Conservation (phyloP, 2,329 filamentous ascomycete species). For the Emydomyces testavorans region DNA sequence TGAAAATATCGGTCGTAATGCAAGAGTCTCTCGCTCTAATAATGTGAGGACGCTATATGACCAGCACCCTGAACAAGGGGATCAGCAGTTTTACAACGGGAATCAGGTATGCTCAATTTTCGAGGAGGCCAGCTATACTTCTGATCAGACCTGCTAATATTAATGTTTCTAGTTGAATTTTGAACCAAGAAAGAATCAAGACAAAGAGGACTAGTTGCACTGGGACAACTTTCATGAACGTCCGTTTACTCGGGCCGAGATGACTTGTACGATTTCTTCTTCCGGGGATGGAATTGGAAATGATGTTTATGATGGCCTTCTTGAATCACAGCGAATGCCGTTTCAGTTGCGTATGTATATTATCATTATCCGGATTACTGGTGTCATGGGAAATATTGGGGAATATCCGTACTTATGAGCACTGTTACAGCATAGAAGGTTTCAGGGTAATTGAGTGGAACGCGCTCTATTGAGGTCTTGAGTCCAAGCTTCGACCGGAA, state of each 20-base stretch:
- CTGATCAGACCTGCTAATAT: constrained; percentile 12
- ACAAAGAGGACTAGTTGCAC: constrained; percentile 27
- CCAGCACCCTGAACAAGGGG: constrained; percentile 42
- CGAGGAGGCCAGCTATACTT: background rate
- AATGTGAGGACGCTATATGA: constrained; percentile 45
- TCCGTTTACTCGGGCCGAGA: background rate
- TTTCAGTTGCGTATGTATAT: constrained; percentile 2
- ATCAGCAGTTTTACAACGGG: constrained; percentile 76
- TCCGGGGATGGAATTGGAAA: background rate
- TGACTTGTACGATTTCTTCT: background rate
- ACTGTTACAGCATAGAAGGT: background rate
- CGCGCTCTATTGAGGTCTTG: background rate
- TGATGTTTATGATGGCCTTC: background rate
- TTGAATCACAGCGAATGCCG: background rate
- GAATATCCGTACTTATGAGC: too few relatives aligned
- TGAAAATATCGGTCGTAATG: constrained; percentile 18
- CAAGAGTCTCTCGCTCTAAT: constrained; percentile 1
- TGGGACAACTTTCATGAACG: background rate
- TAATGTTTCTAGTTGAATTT: constrained; percentile 48
- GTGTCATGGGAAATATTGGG: too few relatives aligned
- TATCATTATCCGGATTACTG: constrained; percentile 1
- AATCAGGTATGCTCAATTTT: constrained; percentile 56
- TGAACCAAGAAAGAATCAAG: constrained; percentile 52
- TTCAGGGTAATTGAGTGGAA: constrained; percentile 1
- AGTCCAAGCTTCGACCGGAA: background rate